phyloP scores from a whole-genome alignment of 208 protist genomes.

The Leishmania martiniquensis region DNA sequence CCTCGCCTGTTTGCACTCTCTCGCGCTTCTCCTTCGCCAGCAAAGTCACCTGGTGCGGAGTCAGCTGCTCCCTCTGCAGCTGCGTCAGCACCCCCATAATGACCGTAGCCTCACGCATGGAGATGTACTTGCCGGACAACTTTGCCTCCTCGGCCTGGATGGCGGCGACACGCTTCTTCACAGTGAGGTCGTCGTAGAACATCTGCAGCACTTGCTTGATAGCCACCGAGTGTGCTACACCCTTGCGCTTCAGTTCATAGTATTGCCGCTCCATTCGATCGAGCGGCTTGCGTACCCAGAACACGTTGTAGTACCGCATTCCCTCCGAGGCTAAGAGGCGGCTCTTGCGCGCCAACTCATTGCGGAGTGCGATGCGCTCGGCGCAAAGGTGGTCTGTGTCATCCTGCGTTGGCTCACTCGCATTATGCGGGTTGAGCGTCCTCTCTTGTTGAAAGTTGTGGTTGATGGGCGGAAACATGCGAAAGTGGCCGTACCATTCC shows the following conservation, averaged over 20 bases:
- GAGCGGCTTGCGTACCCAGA: slow-evolving; percentile 92
- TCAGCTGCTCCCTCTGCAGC: slow-evolving; percentile 87
- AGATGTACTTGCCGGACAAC: slow-evolving; percentile 87
- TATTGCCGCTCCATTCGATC: slow-evolving; percentile 92
- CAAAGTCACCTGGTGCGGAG: slow-evolving; percentile 79
- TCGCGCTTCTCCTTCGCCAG: slow-evolving; percentile 66
- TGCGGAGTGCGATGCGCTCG: slow-evolving; percentile 74
- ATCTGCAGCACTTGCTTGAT: slow-evolving; percentile 78
- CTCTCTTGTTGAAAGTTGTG: slow-evolving; percentile 91
- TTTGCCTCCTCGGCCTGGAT: slow-evolving; percentile 93
- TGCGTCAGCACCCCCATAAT: slow-evolving; percentile 84
- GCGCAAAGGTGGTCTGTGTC: slow-evolving; percentile 53
- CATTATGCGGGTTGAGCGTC: slow-evolving; percentile 88
- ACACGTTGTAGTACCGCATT: slow-evolving; percentile 94
- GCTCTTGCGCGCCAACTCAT: slow-evolving; percentile 83
- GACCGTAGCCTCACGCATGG: slow-evolving; percentile 89
- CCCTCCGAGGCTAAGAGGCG: slow-evolving; percentile 85
- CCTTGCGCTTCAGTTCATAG: slow-evolving; percentile 73
- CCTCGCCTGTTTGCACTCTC: slow-evolving; percentile 33
- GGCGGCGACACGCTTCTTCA: slow-evolving; percentile 83
- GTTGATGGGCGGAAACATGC: slow-evolving; percentile 92
- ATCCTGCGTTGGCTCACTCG: slow-evolving; percentile 79
- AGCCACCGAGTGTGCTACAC: slow-evolving; percentile 70
- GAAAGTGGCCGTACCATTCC: slow-evolving; percentile 94
- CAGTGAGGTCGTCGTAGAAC: slow-evolving; percentile 83